A percentile compares a stretch with the other conserved stretches of the same genome.
Conservation (phyloP, 75 land plant species). For the Gnetum montanum region DNA sequence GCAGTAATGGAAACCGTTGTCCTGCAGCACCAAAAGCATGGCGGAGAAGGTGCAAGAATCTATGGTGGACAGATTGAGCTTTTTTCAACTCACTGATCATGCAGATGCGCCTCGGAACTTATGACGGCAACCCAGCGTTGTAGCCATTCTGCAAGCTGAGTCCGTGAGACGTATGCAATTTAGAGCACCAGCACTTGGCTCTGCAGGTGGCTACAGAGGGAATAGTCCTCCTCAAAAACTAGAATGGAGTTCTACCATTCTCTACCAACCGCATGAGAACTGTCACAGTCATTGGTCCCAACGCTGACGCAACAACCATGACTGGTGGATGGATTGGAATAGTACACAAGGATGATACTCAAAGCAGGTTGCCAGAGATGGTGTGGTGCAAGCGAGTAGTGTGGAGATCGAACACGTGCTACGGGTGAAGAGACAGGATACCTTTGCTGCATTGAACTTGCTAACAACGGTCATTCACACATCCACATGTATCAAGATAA, state of each 20-base stretch:
- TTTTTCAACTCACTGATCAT: conserved; percentile 52
- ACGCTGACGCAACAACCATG: conserved; percentile 35
- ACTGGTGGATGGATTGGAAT: conserved; percentile 20
- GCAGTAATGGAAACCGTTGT: too few relatives aligned
- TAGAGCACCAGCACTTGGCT: conserved; percentile 24
- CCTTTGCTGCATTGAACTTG: too few relatives aligned
- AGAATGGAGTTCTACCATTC: conserved; percentile 21
- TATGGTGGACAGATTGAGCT: conserved; percentile 42
- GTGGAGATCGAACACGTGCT: too few relatives aligned
- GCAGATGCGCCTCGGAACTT: conserved; percentile 87
- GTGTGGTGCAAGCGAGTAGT: conserved; percentile 15
- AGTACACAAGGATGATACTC: conserved; percentile 7
- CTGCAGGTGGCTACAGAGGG: conserved; percentile 34
- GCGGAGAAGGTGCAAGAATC: conserved; percentile 38
- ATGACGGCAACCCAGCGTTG: conserved; percentile 64
- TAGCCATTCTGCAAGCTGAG: conserved; percentile 59
- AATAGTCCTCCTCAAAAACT: conserved; percentile 40
- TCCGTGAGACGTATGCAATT: conserved; percentile 58
- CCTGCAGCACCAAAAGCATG: too few relatives aligned
- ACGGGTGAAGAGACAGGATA: too few relatives aligned
- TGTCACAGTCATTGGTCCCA: conserved; percentile 81
- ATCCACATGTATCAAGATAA: too few relatives aligned
- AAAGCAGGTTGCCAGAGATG: conserved; percentile 21
- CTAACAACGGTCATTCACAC: too few relatives aligned
- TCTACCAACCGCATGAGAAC: conserved; percentile 15